Evolutionary conservation across 176 grass and related monocot genomes (phyloP).

Genomic region (Poa annua): DNA sequence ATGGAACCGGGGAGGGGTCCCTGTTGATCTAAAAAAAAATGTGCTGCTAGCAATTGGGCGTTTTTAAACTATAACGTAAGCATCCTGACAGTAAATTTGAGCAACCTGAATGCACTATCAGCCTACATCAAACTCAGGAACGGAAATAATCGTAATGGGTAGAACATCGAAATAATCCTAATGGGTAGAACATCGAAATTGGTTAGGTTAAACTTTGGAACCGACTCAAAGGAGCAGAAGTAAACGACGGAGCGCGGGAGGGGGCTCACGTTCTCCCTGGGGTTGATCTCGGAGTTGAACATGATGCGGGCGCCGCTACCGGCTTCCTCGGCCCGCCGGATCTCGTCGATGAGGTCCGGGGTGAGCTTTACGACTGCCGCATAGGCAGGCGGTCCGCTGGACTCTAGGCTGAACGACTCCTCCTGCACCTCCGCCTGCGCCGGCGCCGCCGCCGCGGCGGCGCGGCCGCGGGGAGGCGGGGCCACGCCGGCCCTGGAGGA

Average conservation of each 20-base stretch:
- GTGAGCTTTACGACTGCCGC: slow-evolving; percentile 81
- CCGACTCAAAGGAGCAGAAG: background rate
- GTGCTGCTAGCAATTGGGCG: background rate
- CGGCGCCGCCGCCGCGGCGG: background rate
- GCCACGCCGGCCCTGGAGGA: slow-evolving; percentile 36
- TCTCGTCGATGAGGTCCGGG: slow-evolving; percentile 95
- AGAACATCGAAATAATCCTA: slow-evolving; percentile 33
- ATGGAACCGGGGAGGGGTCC: too few species aligned
- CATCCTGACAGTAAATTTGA: slow-evolving; percentile 27
- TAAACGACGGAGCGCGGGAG: slow-evolving; percentile 11
- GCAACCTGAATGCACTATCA: slow-evolving; percentile 19
- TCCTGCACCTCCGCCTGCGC: slow-evolving; percentile 43
- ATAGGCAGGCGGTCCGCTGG: slow-evolving; percentile 61
- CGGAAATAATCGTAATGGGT: slow-evolving; percentile 9
- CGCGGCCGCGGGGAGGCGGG: slow-evolving; percentile 49
- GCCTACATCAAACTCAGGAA: slow-evolving; percentile 34
- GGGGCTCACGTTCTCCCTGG: slow-evolving; percentile 77
- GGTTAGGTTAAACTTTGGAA: slow-evolving; percentile 44
- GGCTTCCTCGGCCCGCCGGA: slow-evolving; percentile 83
- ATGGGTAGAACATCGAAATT: slow-evolving; percentile 33
- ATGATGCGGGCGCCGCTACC: slow-evolving; percentile 81
- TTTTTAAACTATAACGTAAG: background rate
- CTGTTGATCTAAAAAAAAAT: too few species aligned
- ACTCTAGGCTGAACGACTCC: slow-evolving; percentile 81
- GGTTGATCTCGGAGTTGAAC: slow-evolving; percentile 75